Evolutionary conservation across 441 rosid genomes (phyloP).

Genomic region (Croton laevigatus): DNA sequence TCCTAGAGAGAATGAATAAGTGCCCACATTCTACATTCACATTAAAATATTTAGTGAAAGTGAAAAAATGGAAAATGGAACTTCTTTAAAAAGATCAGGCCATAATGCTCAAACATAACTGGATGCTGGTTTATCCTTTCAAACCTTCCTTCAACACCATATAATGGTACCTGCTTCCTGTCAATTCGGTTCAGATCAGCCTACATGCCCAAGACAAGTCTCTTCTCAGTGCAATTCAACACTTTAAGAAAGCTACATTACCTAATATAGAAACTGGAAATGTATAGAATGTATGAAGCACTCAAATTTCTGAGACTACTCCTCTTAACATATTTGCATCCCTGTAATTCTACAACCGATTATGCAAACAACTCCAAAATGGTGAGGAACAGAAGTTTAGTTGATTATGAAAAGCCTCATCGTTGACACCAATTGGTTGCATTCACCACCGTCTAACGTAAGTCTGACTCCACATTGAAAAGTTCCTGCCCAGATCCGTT

Average conservation of each 20-base stretch:
- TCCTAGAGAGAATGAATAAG: conserved; percentile 89
- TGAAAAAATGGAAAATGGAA: background rate
- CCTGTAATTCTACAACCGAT: conserved; percentile 81
- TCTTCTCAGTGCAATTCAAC: conserved; percentile 12
- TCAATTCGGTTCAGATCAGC: conserved; percentile 71
- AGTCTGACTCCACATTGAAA: conserved; percentile 93
- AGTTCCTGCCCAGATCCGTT: conserved; percentile 60
- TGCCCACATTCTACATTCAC: conserved; percentile 66
- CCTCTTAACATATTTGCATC: conserved; percentile 50
- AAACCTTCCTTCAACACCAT: conserved; percentile 86
- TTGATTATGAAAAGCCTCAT: conserved; percentile 84
- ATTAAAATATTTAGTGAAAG: conserved; percentile 13
- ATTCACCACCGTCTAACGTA: conserved; percentile 84
- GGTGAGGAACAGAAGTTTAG: conserved; percentile 85
- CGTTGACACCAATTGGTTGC: conserved; percentile 85
- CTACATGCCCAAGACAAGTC: conserved; percentile 39
- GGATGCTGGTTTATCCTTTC: conserved; percentile 97
- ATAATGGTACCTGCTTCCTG: conserved; percentile 72
- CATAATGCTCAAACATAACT: conserved; percentile 43
- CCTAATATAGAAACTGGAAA: background rate
- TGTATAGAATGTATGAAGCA: background rate
- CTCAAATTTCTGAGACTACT: conserved; percentile 6
- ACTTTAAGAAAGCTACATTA: background rate
- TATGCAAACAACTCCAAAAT: conserved; percentile 91
- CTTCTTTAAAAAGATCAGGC: conserved; percentile 15